phyloP scores from a whole-genome alignment of 2,329 filamentous ascomycete species.

The Colletotrichum navitas region DNA sequence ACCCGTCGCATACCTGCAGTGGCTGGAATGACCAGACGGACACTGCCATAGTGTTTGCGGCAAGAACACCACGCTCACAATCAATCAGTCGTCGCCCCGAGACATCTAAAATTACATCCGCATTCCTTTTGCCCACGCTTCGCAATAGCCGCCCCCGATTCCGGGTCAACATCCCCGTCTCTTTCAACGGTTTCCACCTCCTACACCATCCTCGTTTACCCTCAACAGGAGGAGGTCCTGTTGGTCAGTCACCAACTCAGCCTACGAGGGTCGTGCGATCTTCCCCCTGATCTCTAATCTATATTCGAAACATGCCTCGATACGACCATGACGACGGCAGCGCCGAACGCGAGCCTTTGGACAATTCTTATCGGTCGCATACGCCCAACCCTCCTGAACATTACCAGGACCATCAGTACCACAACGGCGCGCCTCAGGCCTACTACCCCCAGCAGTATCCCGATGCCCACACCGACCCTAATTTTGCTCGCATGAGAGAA shows the following conservation, averaged over 20 bases:
- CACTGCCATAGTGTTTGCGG: slow-evolving; percentile 3
- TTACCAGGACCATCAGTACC: slow-evolving; percentile 37
- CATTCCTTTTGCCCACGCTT: slow-evolving; percentile 23
- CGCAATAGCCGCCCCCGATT: slow-evolving; percentile 4
- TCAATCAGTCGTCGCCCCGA: slow-evolving; percentile 31
- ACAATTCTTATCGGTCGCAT: slow-evolving; percentile 39
- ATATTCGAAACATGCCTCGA: slow-evolving; percentile 44
- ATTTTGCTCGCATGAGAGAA: slow-evolving; percentile 51
- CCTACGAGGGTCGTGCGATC: slow-evolving; percentile 35
- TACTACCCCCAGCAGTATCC: slow-evolving; percentile 38
- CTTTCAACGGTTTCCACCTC: slow-evolving; percentile 9
- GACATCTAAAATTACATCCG: slow-evolving; percentile 31
- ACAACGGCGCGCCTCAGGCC: slow-evolving; percentile 31
- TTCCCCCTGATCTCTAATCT: neutral
- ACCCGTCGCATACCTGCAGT: slow-evolving; percentile 15
- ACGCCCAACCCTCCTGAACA: slow-evolving; percentile 35
- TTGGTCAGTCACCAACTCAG: slow-evolving; percentile 18
- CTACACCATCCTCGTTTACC: slow-evolving; percentile 7
- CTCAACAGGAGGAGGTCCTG: slow-evolving; percentile 6
- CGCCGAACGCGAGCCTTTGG: slow-evolving; percentile 43
- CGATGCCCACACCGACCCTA: slow-evolving; percentile 54
- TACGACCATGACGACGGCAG: slow-evolving; percentile 42
- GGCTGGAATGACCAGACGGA: slow-evolving; percentile 30
- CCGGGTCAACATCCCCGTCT: slow-evolving; percentile 2
- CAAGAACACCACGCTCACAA: slow-evolving; percentile 30